Percentiles rank a stretch among this genome's conserved stretches.
Evolutionary conservation across 768 basidiomycete genomes (phyloP).

Genomic region (Hemileccinum impolitum): DNA sequence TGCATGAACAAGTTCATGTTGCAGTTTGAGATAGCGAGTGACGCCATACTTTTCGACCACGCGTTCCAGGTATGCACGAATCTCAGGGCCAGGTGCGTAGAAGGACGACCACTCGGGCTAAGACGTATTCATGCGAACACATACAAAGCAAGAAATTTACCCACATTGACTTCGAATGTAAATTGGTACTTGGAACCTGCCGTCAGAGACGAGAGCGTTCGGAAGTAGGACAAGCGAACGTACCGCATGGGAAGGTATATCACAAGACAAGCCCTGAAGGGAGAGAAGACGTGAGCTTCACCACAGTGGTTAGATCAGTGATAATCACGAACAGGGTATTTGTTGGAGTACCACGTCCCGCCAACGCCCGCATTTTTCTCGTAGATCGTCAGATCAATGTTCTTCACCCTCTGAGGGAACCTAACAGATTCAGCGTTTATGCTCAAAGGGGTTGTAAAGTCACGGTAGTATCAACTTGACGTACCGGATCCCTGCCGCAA

Average conservation of each 20-base stretch:
- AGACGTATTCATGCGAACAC: not conserved
- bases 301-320: not conserved
- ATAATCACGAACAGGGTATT: conserved; percentile 42
- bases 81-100: conserved; percentile 59
- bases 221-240: conserved; percentile 14
- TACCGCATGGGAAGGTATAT: conserved; percentile 57
- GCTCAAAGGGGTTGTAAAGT: not conserved
- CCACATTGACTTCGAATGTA: conserved; percentile 52
- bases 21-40: conserved; percentile 48
- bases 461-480: not conserved
- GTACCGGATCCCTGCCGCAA: conserved; percentile 55
- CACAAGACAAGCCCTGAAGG: conserved; percentile 53
- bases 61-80: conserved; percentile 49
- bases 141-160: not conserved
- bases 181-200: conserved; percentile 47
- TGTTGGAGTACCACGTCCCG: conserved; percentile 59
- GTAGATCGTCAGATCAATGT: conserved; percentile 54
- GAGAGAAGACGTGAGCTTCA: not conserved
- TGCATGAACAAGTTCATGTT: conserved; percentile 52
- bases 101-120: conserved; percentile 60
- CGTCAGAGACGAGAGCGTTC: not conserved
- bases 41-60: conserved; percentile 58
- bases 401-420: conserved; percentile 50
- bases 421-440: conserved; percentile 23
- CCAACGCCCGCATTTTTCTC: conserved; percentile 59